phyloP scores from a whole-genome alignment of 1,284 basidiomycete species.

The Phellinidium pouzarii region DNA sequence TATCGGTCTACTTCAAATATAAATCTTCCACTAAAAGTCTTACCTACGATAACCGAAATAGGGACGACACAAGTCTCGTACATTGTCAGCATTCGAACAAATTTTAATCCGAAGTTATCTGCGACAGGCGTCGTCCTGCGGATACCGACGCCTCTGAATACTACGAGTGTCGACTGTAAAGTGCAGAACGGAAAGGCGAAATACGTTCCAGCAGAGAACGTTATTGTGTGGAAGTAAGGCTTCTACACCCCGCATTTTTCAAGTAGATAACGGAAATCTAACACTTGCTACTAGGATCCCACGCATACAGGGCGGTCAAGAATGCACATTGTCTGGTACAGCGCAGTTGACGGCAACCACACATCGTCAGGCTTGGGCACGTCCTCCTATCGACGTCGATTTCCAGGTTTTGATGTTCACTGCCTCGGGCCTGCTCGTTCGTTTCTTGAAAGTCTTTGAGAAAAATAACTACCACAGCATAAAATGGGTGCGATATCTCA shows the following conservation, averaged over 20 bases:
- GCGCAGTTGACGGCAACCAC: slow-evolving; percentile 85
- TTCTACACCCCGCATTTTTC: slow-evolving; percentile 21
- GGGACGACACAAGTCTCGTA: slow-evolving; percentile 91
- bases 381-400: slow-evolving; percentile 96
- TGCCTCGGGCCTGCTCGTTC: slow-evolving; percentile 88
- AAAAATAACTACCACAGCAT: slow-evolving; percentile 89
- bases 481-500: slow-evolving; percentile 90
- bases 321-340: slow-evolving; percentile 80
- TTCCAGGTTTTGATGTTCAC: slow-evolving; percentile 99
- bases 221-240: slow-evolving; percentile 98
- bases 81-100: slow-evolving; percentile 82
- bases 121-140: slow-evolving; percentile 89
- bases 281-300: slow-evolving; percentile 59
- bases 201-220: slow-evolving; percentile 91
- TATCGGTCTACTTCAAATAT: slow-evolving; percentile 96
- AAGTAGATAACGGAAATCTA: slow-evolving; percentile 1
- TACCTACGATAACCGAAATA: slow-evolving; percentile 90
- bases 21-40: slow-evolving; percentile 86
- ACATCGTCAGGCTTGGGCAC: slow-evolving; percentile 88
- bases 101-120: slow-evolving; percentile 87
- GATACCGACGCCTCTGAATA: slow-evolving; percentile 95
- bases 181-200: slow-evolving; percentile 93
- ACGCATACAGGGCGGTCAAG: slow-evolving; percentile 87
- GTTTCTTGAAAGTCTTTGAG: slow-evolving; percentile 98
- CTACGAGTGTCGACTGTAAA: slow-evolving; percentile 88